phyloP scores from a whole-genome alignment of 2,329 filamentous ascomycete genomes.

The Penicillium glabrum region DNA sequence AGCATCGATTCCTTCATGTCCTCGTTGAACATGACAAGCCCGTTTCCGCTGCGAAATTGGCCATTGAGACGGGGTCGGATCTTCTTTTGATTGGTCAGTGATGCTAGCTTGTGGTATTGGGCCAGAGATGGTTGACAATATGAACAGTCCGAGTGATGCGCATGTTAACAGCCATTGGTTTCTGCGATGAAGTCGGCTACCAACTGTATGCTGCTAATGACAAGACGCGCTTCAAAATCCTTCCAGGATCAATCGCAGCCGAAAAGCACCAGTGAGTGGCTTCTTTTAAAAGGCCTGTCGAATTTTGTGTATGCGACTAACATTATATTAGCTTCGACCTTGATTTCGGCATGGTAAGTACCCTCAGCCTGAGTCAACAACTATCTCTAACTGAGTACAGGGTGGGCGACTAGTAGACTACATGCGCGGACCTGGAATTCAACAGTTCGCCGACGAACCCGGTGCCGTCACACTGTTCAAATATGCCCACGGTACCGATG shows the following conservation, averaged over 20 bases:
- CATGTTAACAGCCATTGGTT: slow-evolving; percentile 15
- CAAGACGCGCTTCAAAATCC: slow-evolving; percentile 13
- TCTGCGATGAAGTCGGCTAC: slow-evolving; percentile 13
- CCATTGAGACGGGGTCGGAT: slow-evolving; percentile 7
- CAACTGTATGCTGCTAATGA: slow-evolving; percentile 20
- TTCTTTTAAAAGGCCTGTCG: background rate
- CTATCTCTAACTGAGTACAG: background rate
- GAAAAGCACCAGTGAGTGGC: slow-evolving; percentile 19
- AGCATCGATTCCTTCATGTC: slow-evolving; percentile 8
- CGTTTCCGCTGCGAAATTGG: slow-evolving; percentile 9
- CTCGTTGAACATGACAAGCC: slow-evolving; percentile 1
- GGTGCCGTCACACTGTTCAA: slow-evolving; percentile 13
- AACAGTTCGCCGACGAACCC: slow-evolving; percentile 10
- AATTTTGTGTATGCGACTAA: background rate
- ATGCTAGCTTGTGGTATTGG: background rate
- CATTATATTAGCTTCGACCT: background rate
- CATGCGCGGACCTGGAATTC: slow-evolving; percentile 18
- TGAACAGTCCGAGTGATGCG: slow-evolving; percentile 18
- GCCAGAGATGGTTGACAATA: background rate
- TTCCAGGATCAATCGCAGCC: slow-evolving; percentile 15
- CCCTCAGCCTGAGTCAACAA: background rate
- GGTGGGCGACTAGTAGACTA: slow-evolving; percentile 14
- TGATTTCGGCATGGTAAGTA: slow-evolving; percentile 9
- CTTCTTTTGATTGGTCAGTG: slow-evolving; percentile 9
- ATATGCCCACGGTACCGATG: slow-evolving; percentile 15